These are phyloP conservation scores for Albatrellus sp. DNA, from an alignment of 1,284 basidiomycete genomes.

Conservation along the genomic window DNA sequence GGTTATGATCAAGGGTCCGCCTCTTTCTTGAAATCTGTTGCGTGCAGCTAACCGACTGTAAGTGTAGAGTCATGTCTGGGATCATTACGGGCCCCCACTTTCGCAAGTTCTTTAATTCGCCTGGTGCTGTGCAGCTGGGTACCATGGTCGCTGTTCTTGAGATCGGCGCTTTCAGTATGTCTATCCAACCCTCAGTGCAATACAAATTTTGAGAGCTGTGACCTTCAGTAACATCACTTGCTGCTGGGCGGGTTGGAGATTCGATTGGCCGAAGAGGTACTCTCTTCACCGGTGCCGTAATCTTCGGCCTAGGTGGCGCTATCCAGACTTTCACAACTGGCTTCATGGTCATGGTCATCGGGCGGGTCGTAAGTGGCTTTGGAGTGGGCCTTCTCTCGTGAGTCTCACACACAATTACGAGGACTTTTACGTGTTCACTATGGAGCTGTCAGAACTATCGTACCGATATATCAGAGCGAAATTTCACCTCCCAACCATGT, in stretches of 20 bases:
- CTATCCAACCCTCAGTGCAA: not conserved
- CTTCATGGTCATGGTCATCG: constrained; percentile 79
- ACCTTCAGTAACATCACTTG: constrained; percentile 71
- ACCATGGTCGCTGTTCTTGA: constrained; percentile 92
- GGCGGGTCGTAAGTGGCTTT: constrained; percentile 81
- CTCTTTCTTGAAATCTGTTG: not conserved
- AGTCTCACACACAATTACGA: constrained; percentile 18
- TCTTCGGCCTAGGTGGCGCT: constrained; percentile 84
- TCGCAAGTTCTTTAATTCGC: constrained; percentile 71
- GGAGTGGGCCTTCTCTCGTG: constrained; percentile 90
- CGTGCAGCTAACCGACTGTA: too few species aligned
- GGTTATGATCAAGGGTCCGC: constrained; percentile 87
- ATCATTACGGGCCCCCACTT: constrained; percentile 94
- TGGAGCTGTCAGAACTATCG: constrained; percentile 61
- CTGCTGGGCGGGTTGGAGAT: constrained; percentile 83
- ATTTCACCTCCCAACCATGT: constrained; percentile 92
- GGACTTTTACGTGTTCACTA: too few species aligned
- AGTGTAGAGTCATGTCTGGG: constrained; percentile 69
- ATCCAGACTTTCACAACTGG: constrained; percentile 84
- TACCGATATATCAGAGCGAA: constrained; percentile 96
- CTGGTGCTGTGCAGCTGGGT: constrained; percentile 54
- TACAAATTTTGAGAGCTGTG: not conserved
- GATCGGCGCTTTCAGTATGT: constrained; percentile 80
- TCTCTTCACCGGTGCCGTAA: constrained; percentile 74
- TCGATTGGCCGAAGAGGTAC: constrained; percentile 80